Conservation (phyloP, 768 basidiomycete genomes). For the Tricholoma terreum region DNA sequence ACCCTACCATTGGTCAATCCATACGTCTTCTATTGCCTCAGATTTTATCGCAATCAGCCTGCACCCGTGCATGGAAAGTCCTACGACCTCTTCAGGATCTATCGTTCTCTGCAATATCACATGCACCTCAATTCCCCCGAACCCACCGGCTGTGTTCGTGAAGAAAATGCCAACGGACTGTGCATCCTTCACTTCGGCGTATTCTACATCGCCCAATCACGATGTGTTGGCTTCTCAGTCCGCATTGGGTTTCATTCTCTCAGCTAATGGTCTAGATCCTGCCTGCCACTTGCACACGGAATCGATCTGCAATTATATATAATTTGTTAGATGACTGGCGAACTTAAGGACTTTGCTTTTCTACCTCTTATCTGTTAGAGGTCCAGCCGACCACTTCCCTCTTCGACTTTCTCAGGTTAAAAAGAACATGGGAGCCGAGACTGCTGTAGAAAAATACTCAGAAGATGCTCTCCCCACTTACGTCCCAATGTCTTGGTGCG, state of each 20-base stretch:
- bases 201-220: no score
- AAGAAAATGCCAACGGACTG: no score
- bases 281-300: neutral
- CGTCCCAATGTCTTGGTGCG: conserved; percentile 46
- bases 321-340: no score
- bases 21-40: no score
- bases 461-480: conserved; percentile 42
- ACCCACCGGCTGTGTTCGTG: no score
- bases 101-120: neutral
- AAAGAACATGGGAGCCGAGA: conserved; percentile 12
- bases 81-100: neutral
- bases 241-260: no score
- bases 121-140: no score
- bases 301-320: neutral
- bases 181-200: no score
- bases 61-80: neutral
- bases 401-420: neutral
- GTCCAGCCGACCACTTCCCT: neutral
- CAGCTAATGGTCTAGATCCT: no score
- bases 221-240: no score
- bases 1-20: no score
- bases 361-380: neutral
- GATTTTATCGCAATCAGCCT: neutral
- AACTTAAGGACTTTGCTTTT: neutral
- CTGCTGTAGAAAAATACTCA: conserved; percentile 22